phyloP scores from a whole-genome alignment of 192 early-diverging fungal genomes.

The Rhizophagus prolifer region DNA sequence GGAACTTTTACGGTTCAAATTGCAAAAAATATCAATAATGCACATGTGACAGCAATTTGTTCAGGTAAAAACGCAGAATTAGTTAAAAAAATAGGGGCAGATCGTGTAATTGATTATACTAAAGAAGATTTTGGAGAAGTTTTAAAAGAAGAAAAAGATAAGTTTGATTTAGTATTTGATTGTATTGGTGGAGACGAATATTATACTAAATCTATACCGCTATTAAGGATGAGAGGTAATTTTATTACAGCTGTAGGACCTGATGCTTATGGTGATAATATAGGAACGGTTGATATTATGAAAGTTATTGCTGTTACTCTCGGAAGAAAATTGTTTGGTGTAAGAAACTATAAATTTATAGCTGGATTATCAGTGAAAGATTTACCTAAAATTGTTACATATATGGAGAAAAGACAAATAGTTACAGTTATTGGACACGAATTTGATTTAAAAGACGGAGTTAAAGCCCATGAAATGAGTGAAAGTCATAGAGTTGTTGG shows the following conservation, averaged over 20 bases:
- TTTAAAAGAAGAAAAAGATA: constrained; percentile 30
- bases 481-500: constrained; percentile 32
- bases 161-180: constrained; percentile 49
- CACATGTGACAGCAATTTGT: constrained; percentile 55
- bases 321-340: not conserved
- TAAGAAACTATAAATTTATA: not conserved
- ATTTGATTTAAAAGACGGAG: constrained; percentile 32
- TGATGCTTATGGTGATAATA: not conserved
- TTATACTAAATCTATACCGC: not conserved
- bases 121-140: constrained; percentile 34
- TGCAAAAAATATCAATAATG: constrained; percentile 49
- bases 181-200: constrained; percentile 36
- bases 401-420: constrained; percentile 4
- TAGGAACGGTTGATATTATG: not conserved
- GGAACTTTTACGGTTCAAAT: constrained; percentile 52
- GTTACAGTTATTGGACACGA: not conserved
- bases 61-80: constrained; percentile 47
- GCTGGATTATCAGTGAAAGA: not conserved
- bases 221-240: not conserved
- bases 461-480: constrained; percentile 31
- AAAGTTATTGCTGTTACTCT: not conserved
- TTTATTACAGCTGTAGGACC: constrained; percentile 1
- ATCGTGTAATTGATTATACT: constrained; percentile 58
- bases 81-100: constrained; percentile 54
- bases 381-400: constrained; percentile 7